Evolutionary conservation across 805 yeast species (phyloP).

Genomic region (Lipomyces sp.): DNA sequence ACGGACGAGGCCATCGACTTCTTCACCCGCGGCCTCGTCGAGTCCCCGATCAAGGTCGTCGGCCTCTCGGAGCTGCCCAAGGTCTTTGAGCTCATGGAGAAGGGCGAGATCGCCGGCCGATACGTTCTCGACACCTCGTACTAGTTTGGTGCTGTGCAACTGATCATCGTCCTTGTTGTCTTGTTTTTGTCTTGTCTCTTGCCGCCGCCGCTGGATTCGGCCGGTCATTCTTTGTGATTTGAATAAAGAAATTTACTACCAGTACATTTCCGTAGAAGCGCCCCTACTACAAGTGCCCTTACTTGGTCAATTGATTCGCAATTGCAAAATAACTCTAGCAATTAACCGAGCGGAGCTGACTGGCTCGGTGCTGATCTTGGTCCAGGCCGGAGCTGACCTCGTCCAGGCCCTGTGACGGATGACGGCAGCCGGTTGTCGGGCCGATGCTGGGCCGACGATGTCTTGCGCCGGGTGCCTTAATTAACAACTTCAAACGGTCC

Average conservation of each 20-base stretch:
- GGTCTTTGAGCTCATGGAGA: constrained; percentile 73
- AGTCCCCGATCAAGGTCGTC: constrained; percentile 70
- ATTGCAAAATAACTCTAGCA: too few species aligned
- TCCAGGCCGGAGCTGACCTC: too few species aligned
- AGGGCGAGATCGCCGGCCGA: constrained; percentile 84
- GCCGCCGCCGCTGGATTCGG: neutral
- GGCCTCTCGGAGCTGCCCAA: constrained; percentile 68
- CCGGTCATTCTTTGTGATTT: neutral
- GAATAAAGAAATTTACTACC: neutral
- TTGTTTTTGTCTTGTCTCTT: neutral
- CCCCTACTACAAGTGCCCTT: too few species aligned
- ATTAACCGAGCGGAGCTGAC: too few species aligned
- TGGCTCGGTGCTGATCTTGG: too few species aligned
- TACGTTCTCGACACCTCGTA: constrained; percentile 77
- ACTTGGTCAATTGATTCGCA: too few species aligned
- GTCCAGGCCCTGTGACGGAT: too few species aligned
- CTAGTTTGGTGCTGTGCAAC: constrained; percentile 12
- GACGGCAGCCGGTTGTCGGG: too few species aligned
- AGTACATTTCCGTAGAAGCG: neutral
- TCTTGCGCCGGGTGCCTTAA: too few species aligned
- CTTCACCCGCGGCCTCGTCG: constrained; percentile 66
- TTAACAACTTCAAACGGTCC: too few species aligned
- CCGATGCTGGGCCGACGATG: too few species aligned
- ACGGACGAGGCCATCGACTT: constrained; percentile 76
- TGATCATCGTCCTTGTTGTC: neutral